phyloP scores from a whole-genome alignment of 306 rosid species.

The Lathyrus aphaca region DNA sequence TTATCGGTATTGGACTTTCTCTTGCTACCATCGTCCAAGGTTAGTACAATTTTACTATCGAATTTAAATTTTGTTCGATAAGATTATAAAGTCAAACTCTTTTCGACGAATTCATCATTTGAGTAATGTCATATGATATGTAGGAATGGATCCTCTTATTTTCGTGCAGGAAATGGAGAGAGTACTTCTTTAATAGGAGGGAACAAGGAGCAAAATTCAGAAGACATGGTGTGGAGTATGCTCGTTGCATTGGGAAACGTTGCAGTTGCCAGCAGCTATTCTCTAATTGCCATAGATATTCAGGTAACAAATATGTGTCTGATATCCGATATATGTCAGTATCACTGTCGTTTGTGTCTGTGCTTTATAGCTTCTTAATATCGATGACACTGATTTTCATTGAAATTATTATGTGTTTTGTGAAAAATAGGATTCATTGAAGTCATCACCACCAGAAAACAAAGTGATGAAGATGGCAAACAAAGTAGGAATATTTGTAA shows the following conservation, averaged over 20 bases:
- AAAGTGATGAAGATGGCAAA: conserved; percentile 65
- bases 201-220: conserved; percentile 21
- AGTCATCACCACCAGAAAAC: conserved; percentile 67
- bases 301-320: conserved; percentile 37
- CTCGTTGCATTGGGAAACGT: conserved; percentile 56
- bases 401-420: neutral
- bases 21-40: conserved; percentile 49
- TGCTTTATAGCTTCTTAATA: too few species aligned
- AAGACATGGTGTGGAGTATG: conserved; percentile 50
- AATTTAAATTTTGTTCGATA: neutral
- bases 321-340: too few species aligned
- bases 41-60: neutral
- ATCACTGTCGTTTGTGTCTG: too few species aligned
- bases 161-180: conserved; percentile 39
- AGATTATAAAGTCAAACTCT: neutral
- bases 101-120: neutral
- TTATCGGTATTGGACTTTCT: conserved; percentile 61
- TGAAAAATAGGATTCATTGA: conserved; percentile 57
- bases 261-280: conserved; percentile 57
- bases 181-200: conserved; percentile 40
- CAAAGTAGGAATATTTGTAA: conserved; percentile 43
- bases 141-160: too few species aligned
- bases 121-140: too few species aligned
- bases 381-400: neutral
- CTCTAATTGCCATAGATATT: conserved; percentile 49